Conservation (phyloP, 257 asterid genomes). For the Capsicum chinense region DNA sequence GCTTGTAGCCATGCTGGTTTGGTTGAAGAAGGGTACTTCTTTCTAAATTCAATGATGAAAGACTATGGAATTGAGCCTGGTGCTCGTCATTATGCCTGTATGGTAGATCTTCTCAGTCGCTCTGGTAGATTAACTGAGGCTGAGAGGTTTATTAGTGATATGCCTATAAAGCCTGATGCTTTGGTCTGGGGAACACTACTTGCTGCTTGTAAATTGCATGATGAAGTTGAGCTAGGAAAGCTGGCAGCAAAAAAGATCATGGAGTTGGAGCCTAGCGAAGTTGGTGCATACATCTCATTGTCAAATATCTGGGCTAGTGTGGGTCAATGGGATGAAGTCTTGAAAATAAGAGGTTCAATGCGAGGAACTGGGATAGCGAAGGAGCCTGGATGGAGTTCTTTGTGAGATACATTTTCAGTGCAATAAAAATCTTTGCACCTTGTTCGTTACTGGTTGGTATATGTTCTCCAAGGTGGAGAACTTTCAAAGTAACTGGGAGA, state of each 20-base stretch:
- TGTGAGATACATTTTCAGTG: slow-evolving; percentile 39
- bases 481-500: not conserved
- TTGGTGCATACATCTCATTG: slow-evolving; percentile 60
- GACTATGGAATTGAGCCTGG: slow-evolving; percentile 70
- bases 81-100: slow-evolving; percentile 68
- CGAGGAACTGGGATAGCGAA: slow-evolving; percentile 51
- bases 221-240: slow-evolving; percentile 60
- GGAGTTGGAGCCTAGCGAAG: slow-evolving; percentile 61
- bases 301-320: slow-evolving; percentile 73
- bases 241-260: slow-evolving; percentile 60
- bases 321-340: slow-evolving; percentile 78
- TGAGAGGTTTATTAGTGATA: slow-evolving; percentile 54
- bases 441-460: not conserved
- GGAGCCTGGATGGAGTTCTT: slow-evolving; percentile 78
- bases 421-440: not conserved
- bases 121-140: slow-evolving; percentile 81
- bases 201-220: slow-evolving; percentile 72
- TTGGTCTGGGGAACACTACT: slow-evolving; percentile 78
- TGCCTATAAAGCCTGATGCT: slow-evolving; percentile 62
- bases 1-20: slow-evolving; percentile 85
- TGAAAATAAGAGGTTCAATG: slow-evolving; percentile 56
- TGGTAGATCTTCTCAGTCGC: slow-evolving; percentile 86
- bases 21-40: slow-evolving; percentile 71
- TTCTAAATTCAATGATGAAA: slow-evolving; percentile 65
- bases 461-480: not conserved